These are phyloP conservation scores for Microcyclospora tardicrescens DNA, from an alignment of 2,329 filamentous ascomycete genomes.

Conservation along the genomic window DNA sequence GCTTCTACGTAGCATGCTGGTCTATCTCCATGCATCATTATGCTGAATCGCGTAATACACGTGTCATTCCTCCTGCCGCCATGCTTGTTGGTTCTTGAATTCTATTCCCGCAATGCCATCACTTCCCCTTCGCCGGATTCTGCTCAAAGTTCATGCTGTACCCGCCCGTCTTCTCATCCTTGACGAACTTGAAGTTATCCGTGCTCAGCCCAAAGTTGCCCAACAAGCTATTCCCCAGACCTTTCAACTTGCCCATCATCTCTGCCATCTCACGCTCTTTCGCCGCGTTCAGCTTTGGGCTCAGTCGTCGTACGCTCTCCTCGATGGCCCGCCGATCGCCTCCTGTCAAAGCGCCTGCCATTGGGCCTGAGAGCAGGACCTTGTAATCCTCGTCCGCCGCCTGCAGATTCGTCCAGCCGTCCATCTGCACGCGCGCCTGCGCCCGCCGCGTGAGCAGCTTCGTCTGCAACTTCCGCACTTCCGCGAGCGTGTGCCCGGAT, in stretches of 20 bases:
- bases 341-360: constrained; percentile 46
- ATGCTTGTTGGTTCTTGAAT: no score
- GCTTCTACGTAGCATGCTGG: no score
- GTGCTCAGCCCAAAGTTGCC: constrained; percentile 91
- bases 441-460: constrained; percentile 76
- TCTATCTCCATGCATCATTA: no score
- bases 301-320: constrained; percentile 52
- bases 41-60: no score
- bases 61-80: no score
- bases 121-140: constrained; percentile 12
- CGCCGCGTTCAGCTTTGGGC: constrained; percentile 57
- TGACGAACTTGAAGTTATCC: constrained; percentile 85
- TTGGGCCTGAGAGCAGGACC: constrained; percentile 34
- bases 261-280: constrained; percentile 82
- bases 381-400: constrained; percentile 74
- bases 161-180: constrained; percentile 78
- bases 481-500: constrained; percentile 36
- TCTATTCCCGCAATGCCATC: no score
- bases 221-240: constrained; percentile 79
- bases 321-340: constrained; percentile 58
- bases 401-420: constrained; percentile 68
- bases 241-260: constrained; percentile 95
- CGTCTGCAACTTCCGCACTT: constrained; percentile 63
- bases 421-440: constrained; percentile 55
- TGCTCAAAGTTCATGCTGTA: constrained; percentile 85